Base-by-base conservation (phyloP, 108 stramenopile species). In the Mayamaea pseudoterrestris region DNA sequence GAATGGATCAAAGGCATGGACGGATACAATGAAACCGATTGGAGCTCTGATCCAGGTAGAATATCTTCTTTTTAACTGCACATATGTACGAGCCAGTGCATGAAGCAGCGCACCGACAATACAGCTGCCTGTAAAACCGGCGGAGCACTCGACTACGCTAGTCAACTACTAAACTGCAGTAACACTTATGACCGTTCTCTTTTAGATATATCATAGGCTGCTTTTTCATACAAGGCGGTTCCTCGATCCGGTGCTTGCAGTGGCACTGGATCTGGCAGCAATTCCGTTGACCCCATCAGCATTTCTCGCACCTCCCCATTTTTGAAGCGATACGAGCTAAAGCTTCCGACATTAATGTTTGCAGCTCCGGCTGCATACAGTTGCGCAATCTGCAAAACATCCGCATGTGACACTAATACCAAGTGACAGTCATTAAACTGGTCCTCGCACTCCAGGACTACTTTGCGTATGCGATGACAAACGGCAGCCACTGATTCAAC, bases 401-500 rank as follows among this genome's bases (percentile, higher is more conserved):
- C 85, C 2, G 85, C 85, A 61, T 88, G 85, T 18, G 78, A 80
- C 7, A 74, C 76, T 50, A 71, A 62, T 7, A 88, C 76, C 30
- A 88, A 67, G 39, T 75, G 69, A 49, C 30, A 24, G 8, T 35
- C 41, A 11, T 49, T 32, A 35, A 83, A 80, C 27, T 77, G 64
- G 32, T 57, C 30, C 30, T 69, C 48, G n/a, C n/a, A n/a, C n/a
- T n/a, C n/a, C n/a, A n/a, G n/a, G 9, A 83, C 44, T 8, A 78
- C 53, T n/a, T 68, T 50, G 2, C 69, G 67, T 41, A 88, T 42
- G 44, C 85, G 62, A 0, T 73, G 72, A 18, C 80, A 76, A 27
- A 88, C 85, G 16, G 80, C 85, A 7, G 85, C 85, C 5, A 88
- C 85, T 2, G 68, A 70, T 64, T 88, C 85, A 3, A 83, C 85